Evolutionary conservation across 306 rosid species (phyloP), one percentile per base, ranked within the genome.

Genomic region (Cercis canadensis): DNA sequence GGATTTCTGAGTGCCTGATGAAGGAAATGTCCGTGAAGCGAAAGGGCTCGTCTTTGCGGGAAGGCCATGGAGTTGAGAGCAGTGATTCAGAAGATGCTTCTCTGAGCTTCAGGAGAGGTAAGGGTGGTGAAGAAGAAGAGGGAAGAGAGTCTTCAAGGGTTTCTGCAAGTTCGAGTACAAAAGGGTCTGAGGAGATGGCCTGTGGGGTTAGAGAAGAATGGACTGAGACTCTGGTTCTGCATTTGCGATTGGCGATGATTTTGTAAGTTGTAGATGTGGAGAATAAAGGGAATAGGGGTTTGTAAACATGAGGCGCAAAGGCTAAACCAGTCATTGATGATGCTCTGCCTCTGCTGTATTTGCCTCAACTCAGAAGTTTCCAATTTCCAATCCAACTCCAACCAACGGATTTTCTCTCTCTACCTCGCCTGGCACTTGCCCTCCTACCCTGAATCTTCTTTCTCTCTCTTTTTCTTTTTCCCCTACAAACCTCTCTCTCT

Each of bases 11-110:
- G 21, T 55, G 68, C 19, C 85, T 89, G 50, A 94, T 79, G 87
- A 94, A 79, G 47, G 97, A 86, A 29, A 87, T 66, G 78, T 94
- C 99, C 0, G 90, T 89, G 86, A 89, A 94, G 14, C 99, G 97
- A 39, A 89, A 94, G 46, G 97, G 83, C 78, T 94, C 99, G 75
- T 94, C 92, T 63, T 72, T 75, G 41, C 97, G 92, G 1, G 97
- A 81, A 17, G 99, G 99, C 99, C 99, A 94, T 49, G 89, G 86
- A 0, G 96, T 86, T 0, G 99, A 87, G 51, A 94, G 89, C 34
- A 94, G 87, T 18, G 90, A 29, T 43, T 86, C 73, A 0, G 96
- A 79, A 17, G 99, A 87, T 13, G 82, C 43, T 29, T 84, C 76
- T 12, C 97, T 65, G 9, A 94, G 96, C 44, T 78, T 89, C n/a